Conservation (phyloP, 2,329 filamentous ascomycete genomes). For the Knufia fluminis region DNA sequence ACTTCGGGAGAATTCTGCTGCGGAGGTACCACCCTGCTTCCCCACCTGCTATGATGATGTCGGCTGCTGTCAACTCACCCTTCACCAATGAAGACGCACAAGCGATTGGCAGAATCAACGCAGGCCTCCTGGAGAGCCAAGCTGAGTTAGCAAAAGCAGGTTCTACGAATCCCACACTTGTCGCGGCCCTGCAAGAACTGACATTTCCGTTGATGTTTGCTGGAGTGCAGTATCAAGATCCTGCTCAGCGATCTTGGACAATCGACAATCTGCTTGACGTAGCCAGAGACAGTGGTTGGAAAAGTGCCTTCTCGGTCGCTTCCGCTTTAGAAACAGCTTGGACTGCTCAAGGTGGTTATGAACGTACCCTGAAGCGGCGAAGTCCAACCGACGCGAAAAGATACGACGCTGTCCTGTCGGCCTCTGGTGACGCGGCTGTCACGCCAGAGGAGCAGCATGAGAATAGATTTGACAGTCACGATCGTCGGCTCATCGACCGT, state of each 20-base stretch:
- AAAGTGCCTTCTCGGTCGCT: slow-evolving; percentile 71
- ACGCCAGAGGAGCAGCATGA: slow-evolving; percentile 18
- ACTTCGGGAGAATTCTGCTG: slow-evolving; percentile 76
- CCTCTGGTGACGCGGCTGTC: not conserved
- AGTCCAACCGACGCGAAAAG: slow-evolving; percentile 12
- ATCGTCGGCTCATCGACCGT: slow-evolving; percentile 51
- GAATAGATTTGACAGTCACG: slow-evolving; percentile 28
- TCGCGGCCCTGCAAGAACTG: slow-evolving; percentile 72
- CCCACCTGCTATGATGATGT: slow-evolving; percentile 83
- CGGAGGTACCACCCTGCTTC: slow-evolving; percentile 76
- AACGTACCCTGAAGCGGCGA: slow-evolving; percentile 30
- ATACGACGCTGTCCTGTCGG: not conserved
- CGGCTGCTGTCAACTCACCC: slow-evolving; percentile 65
- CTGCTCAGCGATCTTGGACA: slow-evolving; percentile 66
- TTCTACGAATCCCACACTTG: slow-evolving; percentile 63
- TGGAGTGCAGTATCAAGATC: slow-evolving; percentile 66
- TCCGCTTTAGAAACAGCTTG: slow-evolving; percentile 77
- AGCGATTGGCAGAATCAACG: slow-evolving; percentile 69
- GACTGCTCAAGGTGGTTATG: slow-evolving; percentile 50
- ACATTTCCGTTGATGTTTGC: slow-evolving; percentile 80
- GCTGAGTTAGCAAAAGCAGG: slow-evolving; percentile 26
- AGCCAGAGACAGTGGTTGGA: slow-evolving; percentile 75
- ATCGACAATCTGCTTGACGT: slow-evolving; percentile 66
- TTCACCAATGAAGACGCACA: slow-evolving; percentile 64
- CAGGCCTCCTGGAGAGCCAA: slow-evolving; percentile 49